Conservation (phyloP, 257 asterid species). For the Solanum pinnatisectum region DNA sequence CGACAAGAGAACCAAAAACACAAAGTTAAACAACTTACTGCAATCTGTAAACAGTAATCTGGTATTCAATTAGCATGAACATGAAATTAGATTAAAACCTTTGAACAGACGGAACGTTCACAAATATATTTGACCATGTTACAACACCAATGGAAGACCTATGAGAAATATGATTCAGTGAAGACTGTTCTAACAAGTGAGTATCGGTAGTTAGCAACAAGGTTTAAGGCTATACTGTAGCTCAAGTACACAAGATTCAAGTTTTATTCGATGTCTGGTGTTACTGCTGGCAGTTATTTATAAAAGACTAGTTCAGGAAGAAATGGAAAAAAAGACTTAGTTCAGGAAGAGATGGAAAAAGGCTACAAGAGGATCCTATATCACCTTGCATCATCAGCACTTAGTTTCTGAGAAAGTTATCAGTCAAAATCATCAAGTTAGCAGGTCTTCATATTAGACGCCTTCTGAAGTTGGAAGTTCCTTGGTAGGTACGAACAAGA, state of each 20-base stretch:
- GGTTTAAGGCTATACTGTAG: not conserved
- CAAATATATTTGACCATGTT: not conserved
- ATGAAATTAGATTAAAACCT: not conserved
- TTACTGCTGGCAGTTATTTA: not conserved
- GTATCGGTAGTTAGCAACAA: not conserved
- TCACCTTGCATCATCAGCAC: not conserved
- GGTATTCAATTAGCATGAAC: not conserved
- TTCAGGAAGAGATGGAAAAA: not conserved
- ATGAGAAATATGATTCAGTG: not conserved
- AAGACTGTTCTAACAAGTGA: not conserved
- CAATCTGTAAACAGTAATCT: not conserved
- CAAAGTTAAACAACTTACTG: not conserved
- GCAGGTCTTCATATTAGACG: slow-evolving; percentile 27
- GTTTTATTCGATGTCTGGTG: not conserved
- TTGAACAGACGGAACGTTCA: not conserved
- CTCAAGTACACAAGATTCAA: not conserved
- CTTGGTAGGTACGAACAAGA: slow-evolving; percentile 60
- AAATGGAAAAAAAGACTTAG: not conserved
- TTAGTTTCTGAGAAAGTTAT: not conserved
- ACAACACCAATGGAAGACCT: not conserved
- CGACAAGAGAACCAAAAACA: not conserved
- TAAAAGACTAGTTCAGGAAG: not conserved
- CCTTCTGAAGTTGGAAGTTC: slow-evolving; percentile 50
- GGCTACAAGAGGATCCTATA: not conserved
- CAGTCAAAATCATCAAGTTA: not conserved